Conservation (phyloP, 1,284 basidiomycete species). For the Chondrostereum purpureum region DNA sequence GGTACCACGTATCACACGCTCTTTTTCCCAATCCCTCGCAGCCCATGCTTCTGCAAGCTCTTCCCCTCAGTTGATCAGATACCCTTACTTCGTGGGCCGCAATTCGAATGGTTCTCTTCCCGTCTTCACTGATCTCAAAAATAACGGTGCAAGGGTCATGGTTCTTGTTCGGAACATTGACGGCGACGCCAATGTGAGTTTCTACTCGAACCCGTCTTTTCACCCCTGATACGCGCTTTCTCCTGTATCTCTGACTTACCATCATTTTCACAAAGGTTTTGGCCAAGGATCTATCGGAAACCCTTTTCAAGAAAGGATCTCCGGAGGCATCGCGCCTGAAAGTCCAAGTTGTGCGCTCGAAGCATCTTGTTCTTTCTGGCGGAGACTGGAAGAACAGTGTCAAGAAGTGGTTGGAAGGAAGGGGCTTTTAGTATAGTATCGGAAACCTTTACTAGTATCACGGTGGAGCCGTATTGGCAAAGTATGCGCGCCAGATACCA, state of each 20-base stretch:
- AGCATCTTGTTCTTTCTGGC: constrained; percentile 50
- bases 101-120: constrained; percentile 61
- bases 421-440: constrained; percentile 47
- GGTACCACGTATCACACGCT: constrained; percentile 1
- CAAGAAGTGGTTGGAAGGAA: constrained; percentile 47
- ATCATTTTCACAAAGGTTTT: constrained; percentile 33
- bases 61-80: constrained; percentile 7
- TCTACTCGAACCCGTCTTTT: constrained; percentile 4
- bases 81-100: constrained; percentile 55
- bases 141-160: constrained; percentile 49
- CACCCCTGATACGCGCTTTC: constrained; percentile 7
- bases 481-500: constrained; percentile 4
- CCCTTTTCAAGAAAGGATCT: constrained; percentile 40
- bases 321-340: constrained; percentile 40
- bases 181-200: constrained; percentile 31
- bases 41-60: constrained; percentile 5
- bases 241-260: constrained; percentile 6
- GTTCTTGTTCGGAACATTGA: constrained; percentile 37
- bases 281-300: constrained; percentile 39
- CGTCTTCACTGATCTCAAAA: constrained; percentile 67
- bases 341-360: constrained; percentile 36
- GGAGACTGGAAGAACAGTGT: constrained; percentile 55
- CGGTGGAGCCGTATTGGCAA: constrained; percentile 1
- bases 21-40: not conserved
- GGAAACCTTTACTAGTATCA: constrained; percentile 3